Evolutionary conservation across 2,329 filamentous ascomycete species (phyloP).

Genomic region (Colletotrichum orbiculare): DNA sequence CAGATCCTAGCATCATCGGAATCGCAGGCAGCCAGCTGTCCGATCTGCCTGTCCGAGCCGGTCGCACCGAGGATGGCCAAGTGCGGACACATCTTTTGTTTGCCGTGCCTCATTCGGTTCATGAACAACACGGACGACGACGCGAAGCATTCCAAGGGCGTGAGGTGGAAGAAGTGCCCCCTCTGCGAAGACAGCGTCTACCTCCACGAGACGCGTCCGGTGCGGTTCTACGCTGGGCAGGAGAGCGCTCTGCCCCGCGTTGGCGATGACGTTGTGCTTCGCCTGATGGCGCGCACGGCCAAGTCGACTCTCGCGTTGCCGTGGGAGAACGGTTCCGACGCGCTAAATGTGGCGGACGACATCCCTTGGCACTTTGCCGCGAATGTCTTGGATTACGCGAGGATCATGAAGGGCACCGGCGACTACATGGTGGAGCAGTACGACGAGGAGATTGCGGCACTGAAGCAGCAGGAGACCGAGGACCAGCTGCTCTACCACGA

Average conservation of each 20-base stretch:
- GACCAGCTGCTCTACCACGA: constrained; percentile 93
- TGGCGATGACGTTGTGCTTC: constrained; percentile 89
- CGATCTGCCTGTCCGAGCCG: constrained; percentile 92
- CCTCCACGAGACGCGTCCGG: constrained; percentile 87
- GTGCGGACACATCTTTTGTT: constrained; percentile 96
- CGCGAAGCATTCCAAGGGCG: constrained; percentile 72
- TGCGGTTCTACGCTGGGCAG: constrained; percentile 91
- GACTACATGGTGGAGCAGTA: constrained; percentile 88
- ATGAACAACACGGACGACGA: constrained; percentile 91
- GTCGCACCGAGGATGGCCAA: constrained; percentile 96
- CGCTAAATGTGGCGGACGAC: constrained; percentile 75
- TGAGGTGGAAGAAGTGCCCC: constrained; percentile 93
- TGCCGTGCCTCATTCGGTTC: constrained; percentile 92
- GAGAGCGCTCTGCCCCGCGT: constrained; percentile 83
- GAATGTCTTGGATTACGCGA: constrained; percentile 93
- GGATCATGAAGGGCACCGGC: constrained; percentile 93
- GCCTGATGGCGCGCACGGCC: constrained; percentile 83
- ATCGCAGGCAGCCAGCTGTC: constrained; percentile 89
- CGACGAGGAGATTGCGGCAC: constrained; percentile 79
- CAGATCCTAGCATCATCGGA: constrained; percentile 92
- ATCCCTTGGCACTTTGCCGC: constrained; percentile 96
- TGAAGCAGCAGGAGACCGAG: constrained; percentile 82
- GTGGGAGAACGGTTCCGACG: constrained; percentile 79
- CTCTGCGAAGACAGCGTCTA: constrained; percentile 97
- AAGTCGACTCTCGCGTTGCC: constrained; percentile 89